A percentile compares a stretch with the other conserved stretches of the same genome.
phyloP scores from a whole-genome alignment of 352 stramenopile genomes.

The Globisporangium orthogonon region DNA sequence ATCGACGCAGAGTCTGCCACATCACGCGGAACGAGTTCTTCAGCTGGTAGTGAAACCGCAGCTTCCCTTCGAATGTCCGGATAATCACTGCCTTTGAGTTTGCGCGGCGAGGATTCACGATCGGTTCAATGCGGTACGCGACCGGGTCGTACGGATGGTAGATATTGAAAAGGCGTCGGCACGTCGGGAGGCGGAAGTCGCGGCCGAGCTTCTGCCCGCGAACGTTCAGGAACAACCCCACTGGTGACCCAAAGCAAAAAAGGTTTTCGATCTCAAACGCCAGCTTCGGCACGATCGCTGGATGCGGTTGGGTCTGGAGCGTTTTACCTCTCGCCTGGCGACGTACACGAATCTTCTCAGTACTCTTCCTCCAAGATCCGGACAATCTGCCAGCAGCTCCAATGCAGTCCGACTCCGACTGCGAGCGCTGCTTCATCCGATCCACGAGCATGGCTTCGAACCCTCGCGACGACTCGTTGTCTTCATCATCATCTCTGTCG shows the following conservation, averaged over 20 bases:
- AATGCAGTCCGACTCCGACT: constrained; percentile 30
- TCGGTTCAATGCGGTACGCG: constrained; percentile 93
- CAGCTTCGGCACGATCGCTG: constrained; percentile 48
- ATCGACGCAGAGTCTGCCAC: constrained; percentile 70
- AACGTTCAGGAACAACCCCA: constrained; percentile 91
- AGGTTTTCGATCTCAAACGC: constrained; percentile 79
- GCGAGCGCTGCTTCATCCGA: constrained; percentile 29
- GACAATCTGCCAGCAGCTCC: constrained; percentile 1
- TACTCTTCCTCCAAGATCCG: constrained; percentile 8
- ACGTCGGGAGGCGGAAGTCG: constrained; percentile 74
- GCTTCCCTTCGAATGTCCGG: constrained; percentile 74
- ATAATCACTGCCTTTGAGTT: constrained; percentile 84
- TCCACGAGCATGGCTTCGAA: constrained; percentile 26
- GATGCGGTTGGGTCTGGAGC: constrained; percentile 2
- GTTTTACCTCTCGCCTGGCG: constrained; percentile 1
- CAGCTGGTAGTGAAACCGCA: constrained; percentile 84
- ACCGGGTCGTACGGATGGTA: constrained; percentile 94
- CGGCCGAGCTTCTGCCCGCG: constrained; percentile 73
- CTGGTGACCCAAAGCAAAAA: constrained; percentile 88
- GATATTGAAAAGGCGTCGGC: constrained; percentile 90
- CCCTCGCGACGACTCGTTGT: constrained; percentile 22
- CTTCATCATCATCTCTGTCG: constrained; percentile 24
- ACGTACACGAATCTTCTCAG: not conserved
- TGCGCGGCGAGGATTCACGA: constrained; percentile 75
- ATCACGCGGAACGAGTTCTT: constrained; percentile 76